Conservation (phyloP, 495 filamentous ascomycete genomes). For the Podospora pseudoanserina region DNA sequence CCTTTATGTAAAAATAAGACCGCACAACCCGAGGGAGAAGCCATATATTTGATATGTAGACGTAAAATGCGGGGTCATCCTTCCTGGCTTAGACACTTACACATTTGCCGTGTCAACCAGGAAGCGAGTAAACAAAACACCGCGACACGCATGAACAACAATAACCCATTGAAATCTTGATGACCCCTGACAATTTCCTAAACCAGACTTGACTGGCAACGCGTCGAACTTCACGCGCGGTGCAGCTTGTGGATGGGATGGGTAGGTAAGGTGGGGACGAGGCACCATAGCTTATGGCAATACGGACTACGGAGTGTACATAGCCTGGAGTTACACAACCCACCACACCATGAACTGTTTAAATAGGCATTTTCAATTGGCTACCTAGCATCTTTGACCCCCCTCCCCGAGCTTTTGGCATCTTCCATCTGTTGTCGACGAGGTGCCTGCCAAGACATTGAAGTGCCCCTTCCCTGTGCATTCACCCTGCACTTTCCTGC, state of each 20-base stretch:
- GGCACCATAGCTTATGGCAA: constrained; percentile 4
- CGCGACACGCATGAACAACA: not conserved
- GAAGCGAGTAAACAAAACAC: not conserved
- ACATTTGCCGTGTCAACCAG: not conserved
- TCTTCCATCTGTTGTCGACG: not conserved
- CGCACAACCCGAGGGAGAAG: no score
- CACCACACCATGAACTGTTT: no score
- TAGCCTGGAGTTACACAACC: no score
- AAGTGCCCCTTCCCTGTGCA: constrained; percentile 26
- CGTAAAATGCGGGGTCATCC: not conserved
- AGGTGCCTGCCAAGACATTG: constrained; percentile 14
- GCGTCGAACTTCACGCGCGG: no score
- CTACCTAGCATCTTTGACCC: no score
- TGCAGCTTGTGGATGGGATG: no score
- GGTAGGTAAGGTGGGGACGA: constrained; percentile 12
- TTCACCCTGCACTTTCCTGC: constrained; percentile 9
- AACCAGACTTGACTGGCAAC: not conserved
- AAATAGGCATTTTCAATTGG: no score
- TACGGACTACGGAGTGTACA: not conserved
- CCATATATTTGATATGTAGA: not conserved
- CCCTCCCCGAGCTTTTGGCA: no score
- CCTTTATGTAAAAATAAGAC: no score
- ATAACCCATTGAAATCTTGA: not conserved
- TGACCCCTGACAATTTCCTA: not conserved
- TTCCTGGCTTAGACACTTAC: not conserved